These are phyloP conservation scores for Aspergillus pseudoviridinutans DNA, from an alignment of 2,329 filamentous ascomycete genomes.

Conservation along the genomic window DNA sequence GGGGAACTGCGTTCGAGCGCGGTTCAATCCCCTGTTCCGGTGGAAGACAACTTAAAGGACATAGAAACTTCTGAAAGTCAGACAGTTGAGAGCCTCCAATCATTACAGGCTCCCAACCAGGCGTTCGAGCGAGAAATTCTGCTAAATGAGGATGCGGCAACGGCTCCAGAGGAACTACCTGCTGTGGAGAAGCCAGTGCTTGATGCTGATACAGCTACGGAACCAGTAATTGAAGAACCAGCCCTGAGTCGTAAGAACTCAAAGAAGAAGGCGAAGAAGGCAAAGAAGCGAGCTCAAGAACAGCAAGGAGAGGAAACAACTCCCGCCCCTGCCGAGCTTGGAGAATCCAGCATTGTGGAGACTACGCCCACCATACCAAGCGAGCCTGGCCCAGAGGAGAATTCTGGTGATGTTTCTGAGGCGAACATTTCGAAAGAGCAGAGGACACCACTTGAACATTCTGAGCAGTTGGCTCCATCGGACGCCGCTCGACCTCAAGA, in stretches of 20 bases:
- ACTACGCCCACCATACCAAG: not conserved
- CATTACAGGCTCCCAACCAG: conserved; percentile 3
- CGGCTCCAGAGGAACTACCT: not conserved
- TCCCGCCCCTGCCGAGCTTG: not conserved
- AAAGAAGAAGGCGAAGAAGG: conserved; percentile 22
- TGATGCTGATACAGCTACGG: not conserved
- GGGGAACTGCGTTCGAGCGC: not conserved
- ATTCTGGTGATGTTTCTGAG: not conserved
- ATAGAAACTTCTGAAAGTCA: not conserved
- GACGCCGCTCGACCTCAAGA: conserved; percentile 1
- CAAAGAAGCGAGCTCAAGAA: conserved; percentile 13
- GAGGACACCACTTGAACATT: not conserved
- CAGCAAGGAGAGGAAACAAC: not conserved
- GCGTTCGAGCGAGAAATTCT: not conserved
- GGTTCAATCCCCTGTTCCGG: not conserved
- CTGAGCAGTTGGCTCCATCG: conserved; percentile 3
- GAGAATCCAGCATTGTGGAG: not conserved
- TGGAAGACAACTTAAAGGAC: not conserved
- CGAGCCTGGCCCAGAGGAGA: not conserved
- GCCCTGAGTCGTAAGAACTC: conserved; percentile 13
- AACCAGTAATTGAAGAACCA: not conserved
- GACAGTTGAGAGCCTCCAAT: not conserved
- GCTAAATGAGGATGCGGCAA: not conserved
- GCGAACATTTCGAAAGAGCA: not conserved
- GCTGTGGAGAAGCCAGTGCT: not conserved